A percentile compares a stretch with the other conserved stretches of the same genome.
Conservation (phyloP, 139 green algal species). For the Penium margaritaceum region DNA sequence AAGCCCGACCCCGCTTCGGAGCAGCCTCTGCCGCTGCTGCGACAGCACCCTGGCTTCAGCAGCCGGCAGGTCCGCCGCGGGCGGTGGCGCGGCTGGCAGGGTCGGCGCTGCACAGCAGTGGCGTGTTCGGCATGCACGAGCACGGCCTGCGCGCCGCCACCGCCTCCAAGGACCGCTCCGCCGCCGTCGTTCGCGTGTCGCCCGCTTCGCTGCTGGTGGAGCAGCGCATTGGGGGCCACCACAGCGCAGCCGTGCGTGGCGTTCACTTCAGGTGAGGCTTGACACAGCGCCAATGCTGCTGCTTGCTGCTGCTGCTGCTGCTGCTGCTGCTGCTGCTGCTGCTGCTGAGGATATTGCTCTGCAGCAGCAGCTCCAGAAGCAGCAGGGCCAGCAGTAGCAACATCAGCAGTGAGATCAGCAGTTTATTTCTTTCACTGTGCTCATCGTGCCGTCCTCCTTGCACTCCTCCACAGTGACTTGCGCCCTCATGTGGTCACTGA, state of each 20-base stretch:
- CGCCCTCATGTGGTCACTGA: too few relatives aligned
- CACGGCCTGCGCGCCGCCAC: background rate
- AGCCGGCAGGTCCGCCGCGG: background rate
- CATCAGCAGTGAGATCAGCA: too few relatives aligned
- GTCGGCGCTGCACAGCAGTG: constrained; percentile 24
- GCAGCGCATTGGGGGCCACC: constrained; percentile 14
- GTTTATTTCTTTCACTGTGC: background rate
- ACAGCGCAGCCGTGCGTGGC: constrained; percentile 10
- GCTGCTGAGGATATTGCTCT: background rate
- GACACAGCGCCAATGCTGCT: background rate
- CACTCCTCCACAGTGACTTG: too few relatives aligned
- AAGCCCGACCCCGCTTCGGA: too few relatives aligned
- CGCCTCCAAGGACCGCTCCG: constrained; percentile 38
- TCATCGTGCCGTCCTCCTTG: too few relatives aligned
- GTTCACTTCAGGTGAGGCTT: constrained; percentile 38
- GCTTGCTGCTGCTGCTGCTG: background rate
- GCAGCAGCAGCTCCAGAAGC: too few relatives aligned
- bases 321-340: background rate
- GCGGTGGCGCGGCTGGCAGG: background rate
- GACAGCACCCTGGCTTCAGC: background rate
- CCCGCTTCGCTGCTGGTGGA: background rate
- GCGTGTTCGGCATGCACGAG: constrained; percentile 46
- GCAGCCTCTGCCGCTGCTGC: background rate
- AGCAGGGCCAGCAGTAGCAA: too few relatives aligned
- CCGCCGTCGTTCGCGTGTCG: constrained; percentile 4